Evolutionary conservation across 179 eudicot species (phyloP), one percentile per base, ranked within the genome.

Genomic region (Heliamphora pulchella): DNA sequence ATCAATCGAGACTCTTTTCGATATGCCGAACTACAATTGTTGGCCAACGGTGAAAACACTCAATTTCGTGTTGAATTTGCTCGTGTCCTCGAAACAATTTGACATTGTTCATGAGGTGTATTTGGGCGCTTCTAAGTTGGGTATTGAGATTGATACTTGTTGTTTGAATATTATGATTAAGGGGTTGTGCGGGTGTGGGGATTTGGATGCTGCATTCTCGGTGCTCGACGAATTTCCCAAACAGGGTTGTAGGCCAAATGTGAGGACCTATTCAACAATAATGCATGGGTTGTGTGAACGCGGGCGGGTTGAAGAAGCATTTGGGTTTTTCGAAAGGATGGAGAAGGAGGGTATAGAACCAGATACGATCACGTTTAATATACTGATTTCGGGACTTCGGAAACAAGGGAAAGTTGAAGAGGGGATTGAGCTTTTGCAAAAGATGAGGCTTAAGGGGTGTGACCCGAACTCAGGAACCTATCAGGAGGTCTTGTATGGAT

Each of bases 191-290:
- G 79, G 84, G 72, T 65, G 88, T 61, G 97, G 96, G 70, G 73
- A 84, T 53, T 66, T 95, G 2, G 91, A 89, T 58, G 91, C 86
- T 87, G 97, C 98, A 55, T 81, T 82, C 82, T 50, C 90, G 9
- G 90, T 95, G 93, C 84, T 95, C 73, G 94, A 93, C 43, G 98
- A 95, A 90, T 91, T 93, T 91, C 89, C 97, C 47, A 81, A 90
- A 57, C 98, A 89, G 77, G 77, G 81, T 9, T 91, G 89, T 64
- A 75, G 55, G 83, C 97, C 93, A 0, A 93, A 88, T 83, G 92
- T 87, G 86, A 86, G 88, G 82, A 91, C 95, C 10, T 95, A 86
- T 81, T 88, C 98, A 0, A 90, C 93, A 1, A 73, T 95, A 20
- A 93, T 95, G 92, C 88, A 93, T 79, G 89, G 89, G 72, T 78